phyloP scores from a whole-genome alignment of 768 basidiomycete species.

The Agaricus blazei region DNA sequence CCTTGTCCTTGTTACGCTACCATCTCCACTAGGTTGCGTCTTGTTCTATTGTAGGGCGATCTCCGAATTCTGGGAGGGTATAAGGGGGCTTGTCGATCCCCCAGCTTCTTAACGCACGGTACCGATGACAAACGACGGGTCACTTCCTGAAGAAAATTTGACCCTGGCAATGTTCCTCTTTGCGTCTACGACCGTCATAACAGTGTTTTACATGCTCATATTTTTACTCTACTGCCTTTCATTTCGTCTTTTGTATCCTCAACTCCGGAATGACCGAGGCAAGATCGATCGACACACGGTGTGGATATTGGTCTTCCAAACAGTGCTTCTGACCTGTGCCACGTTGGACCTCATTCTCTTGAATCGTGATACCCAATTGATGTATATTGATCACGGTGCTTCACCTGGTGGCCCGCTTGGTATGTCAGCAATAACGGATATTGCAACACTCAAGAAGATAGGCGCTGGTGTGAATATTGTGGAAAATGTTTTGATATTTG shows the following conservation, averaged over 20 bases:
- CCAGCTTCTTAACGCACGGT: too few relatives aligned
- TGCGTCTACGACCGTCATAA: neutral
- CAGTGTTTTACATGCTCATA: neutral
- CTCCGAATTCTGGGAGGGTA: too few relatives aligned
- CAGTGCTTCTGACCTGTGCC: neutral
- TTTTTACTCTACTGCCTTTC: neutral
- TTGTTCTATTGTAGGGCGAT: too few relatives aligned
- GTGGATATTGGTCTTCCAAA: neutral
- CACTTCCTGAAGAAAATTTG: too few relatives aligned
- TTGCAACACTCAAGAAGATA: neutral
- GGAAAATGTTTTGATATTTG: neutral
- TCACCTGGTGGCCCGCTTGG: neutral
- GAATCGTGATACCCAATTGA: neutral
- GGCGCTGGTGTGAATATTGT: neutral
- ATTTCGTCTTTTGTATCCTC: neutral
- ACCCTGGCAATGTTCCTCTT: too few relatives aligned
- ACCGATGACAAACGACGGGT: too few relatives aligned
- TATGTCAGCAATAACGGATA: neutral
- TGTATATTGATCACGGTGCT: neutral
- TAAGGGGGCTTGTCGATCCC: too few relatives aligned
- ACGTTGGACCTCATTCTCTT: neutral
- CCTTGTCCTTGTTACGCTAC: too few relatives aligned
- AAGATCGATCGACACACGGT: neutral
- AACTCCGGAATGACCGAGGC: too few relatives aligned
- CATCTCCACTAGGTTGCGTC: too few relatives aligned